These are phyloP conservation scores for Daldinia loculata DNA, from an alignment of 495 filamentous ascomycete genomes.

Conservation along the genomic window DNA sequence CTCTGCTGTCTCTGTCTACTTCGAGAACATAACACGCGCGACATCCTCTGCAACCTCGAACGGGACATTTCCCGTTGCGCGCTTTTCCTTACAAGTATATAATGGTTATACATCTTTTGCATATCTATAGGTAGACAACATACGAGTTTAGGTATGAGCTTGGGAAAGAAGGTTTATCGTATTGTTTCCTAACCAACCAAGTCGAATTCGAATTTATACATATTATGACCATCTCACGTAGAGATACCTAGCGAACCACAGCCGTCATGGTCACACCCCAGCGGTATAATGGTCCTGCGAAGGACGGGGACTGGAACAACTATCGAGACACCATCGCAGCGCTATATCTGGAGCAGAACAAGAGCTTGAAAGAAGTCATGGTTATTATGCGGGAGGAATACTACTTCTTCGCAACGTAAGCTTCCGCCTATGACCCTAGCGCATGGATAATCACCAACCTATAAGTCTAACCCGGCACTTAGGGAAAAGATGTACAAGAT, in stretches of 20 bases:
- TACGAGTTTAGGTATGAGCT: not conserved
- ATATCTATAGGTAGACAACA: not conserved
- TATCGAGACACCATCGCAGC: conserved; percentile 37
- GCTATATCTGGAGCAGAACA: conserved; percentile 39
- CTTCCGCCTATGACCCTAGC: not conserved
- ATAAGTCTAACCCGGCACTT: conserved; percentile 8
- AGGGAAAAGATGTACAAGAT: conserved; percentile 43
- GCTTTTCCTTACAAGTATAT: not conserved
- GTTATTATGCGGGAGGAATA: conserved; percentile 41
- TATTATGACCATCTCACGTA: conserved; percentile 24
- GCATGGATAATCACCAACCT: not conserved
- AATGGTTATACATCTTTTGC: conserved; percentile 11
- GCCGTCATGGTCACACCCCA: conserved; percentile 16
- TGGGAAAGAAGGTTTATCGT: conserved; percentile 8
- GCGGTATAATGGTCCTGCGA: conserved; percentile 34
- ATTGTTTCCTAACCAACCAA: not conserved
- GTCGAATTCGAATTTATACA: not conserved
- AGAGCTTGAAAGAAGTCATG: conserved; percentile 44
- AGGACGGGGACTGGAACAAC: conserved; percentile 38
- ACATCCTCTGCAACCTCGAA: conserved; percentile 15
- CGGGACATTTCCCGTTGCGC: not conserved
- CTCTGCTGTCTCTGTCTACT: not conserved
- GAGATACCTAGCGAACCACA: not conserved
- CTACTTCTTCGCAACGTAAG: conserved; percentile 43
- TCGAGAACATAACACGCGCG: conserved; percentile 2